Base-by-base conservation (phyloP, 2,329 filamentous ascomycete genomes). In the Aspergillus latus region DNA sequence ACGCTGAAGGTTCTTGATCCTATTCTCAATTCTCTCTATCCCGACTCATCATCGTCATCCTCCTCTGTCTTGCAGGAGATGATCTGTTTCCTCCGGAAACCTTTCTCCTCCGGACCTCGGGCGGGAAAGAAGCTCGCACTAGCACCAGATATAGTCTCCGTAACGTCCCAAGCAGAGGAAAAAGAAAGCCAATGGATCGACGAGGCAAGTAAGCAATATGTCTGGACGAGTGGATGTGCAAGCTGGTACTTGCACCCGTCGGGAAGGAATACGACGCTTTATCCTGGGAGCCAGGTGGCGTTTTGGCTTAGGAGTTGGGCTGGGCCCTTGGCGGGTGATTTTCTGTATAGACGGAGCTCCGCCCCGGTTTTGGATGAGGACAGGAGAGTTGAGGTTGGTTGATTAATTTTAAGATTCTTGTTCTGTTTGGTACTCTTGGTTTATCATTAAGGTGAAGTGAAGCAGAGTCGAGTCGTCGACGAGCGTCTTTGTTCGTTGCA, bases 171-270 rank as follows among this genome's bases (percentile, higher is more conserved):
- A 29, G 72, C 75, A 15, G 74, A 75, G 7, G 52, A 63, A 34
- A 30, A 59, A 55, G 66, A 81, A 61, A 68, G 68, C 53, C 42
- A 60, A 1, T 75, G 66, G 64, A 74, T 79, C 29, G 77, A 82
- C 49, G 45, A 61, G 0, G 72, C 74, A 50, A 74, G 76, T 0
- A 76, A 70, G 45, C 68, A 69, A 36, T 63, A 82, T 1, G 80
- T 83, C 0, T 83, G 78, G 78, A 66, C 72, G 0, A 75, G 74
- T 1, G 80, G 80, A 0, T 83, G 81, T 59, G 77, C 74, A 1
- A 78, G 74, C n/a, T 83, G 80, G 81, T 80, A 75, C 3, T 70
- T 83, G 1, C 77, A 83, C 56, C 72, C 72, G 45, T 79, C 78
- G 0, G 74, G 75, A 0, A 69, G 76, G 46, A 83, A 83, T 56